Percentiles rank a stretch among this genome's conserved stretches.
Conservation (phyloP, 495 filamentous ascomycete genomes). For the Penicillium bovifimosum region DNA sequence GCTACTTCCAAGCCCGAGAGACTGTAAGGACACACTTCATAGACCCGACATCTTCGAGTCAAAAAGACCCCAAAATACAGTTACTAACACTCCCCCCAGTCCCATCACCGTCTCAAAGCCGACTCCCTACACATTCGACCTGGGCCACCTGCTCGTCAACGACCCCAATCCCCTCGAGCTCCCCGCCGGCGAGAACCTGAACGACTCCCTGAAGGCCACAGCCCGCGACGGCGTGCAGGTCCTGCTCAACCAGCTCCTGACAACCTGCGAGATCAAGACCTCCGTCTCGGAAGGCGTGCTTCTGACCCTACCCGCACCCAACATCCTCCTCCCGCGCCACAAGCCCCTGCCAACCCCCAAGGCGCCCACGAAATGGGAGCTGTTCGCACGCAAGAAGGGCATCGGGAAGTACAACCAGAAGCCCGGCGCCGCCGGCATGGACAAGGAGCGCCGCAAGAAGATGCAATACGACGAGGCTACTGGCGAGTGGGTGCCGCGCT, state of each 20-base stretch:
- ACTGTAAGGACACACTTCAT: constrained; percentile 29
- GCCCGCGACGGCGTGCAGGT: constrained; percentile 85
- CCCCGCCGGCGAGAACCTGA: constrained; percentile 30
- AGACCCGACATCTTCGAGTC: background rate
- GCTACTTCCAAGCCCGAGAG: constrained; percentile 33
- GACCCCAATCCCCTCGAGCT: constrained; percentile 75
- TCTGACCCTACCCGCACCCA: constrained; percentile 63
- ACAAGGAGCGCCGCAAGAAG: constrained; percentile 68
- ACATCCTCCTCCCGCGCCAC: constrained; percentile 72
- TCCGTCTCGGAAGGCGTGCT: constrained; percentile 59
- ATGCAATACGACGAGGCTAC: constrained; percentile 76
- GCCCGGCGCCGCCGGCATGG: constrained; percentile 37
- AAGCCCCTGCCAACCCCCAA: constrained; percentile 81
- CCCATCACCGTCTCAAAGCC: constrained; percentile 69
- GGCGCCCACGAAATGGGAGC: constrained; percentile 84
- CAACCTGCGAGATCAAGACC: constrained; percentile 69
- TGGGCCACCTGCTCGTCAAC: constrained; percentile 74
- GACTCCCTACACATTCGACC: constrained; percentile 87
- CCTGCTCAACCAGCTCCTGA: constrained; percentile 84
- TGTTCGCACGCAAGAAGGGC: constrained; percentile 92
- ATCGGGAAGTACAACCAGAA: constrained; percentile 55
- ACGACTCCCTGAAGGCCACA: constrained; percentile 52
- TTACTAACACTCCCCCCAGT: constrained; percentile 25
- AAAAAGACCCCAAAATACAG: background rate
- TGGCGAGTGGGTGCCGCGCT: constrained; percentile 84